Evolutionary conservation across 768 basidiomycete species (phyloP).

Genomic region (Cubamyces sp.): DNA sequence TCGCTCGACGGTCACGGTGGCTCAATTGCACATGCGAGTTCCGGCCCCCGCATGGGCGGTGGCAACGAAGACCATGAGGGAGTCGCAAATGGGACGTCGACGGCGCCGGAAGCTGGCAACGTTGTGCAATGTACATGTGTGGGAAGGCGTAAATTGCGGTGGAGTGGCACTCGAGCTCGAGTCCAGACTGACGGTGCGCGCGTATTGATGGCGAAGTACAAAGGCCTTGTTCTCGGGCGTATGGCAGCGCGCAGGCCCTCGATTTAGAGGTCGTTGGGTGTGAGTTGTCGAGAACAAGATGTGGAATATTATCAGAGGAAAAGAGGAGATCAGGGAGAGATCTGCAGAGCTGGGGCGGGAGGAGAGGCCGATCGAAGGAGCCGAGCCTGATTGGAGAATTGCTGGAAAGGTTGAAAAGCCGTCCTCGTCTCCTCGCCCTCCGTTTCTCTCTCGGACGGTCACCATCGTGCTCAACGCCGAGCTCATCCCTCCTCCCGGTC

Average conservation of each 20-base stretch:
- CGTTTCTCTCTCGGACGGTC: constrained; percentile 25
- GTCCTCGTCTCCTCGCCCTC: constrained; percentile 12
- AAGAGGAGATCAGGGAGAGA: constrained; percentile 20
- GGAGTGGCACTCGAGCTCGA: constrained; percentile 1
- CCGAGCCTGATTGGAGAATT: constrained; percentile 28
- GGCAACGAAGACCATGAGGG: neutral
- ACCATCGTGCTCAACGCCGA: constrained; percentile 23
- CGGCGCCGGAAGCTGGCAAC: constrained; percentile 13
- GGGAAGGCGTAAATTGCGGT: constrained; percentile 16
- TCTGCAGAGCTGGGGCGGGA: constrained; percentile 12
- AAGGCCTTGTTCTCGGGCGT: constrained; percentile 7
- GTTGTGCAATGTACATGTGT: constrained; percentile 14
- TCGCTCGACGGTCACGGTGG: no score
- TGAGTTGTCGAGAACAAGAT: neutral
- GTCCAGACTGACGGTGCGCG: constrained; percentile 1
- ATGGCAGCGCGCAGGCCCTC: neutral
- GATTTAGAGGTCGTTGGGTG: neutral
- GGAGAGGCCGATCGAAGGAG: constrained; percentile 24
- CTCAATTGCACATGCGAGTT: no score
- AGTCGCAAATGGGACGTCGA: neutral
- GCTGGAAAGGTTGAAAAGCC: constrained; percentile 28
- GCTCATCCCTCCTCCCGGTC: constrained; percentile 4
- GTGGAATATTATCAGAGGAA: neutral
- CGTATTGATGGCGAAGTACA: constrained; percentile 16
- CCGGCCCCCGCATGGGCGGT: no score